Percentiles rank a stretch among this genome's conserved stretches.
These are phyloP conservation scores for Candida ascalaphidarum DNA, from an alignment of 805 yeast genomes.

Conservation along the genomic window DNA sequence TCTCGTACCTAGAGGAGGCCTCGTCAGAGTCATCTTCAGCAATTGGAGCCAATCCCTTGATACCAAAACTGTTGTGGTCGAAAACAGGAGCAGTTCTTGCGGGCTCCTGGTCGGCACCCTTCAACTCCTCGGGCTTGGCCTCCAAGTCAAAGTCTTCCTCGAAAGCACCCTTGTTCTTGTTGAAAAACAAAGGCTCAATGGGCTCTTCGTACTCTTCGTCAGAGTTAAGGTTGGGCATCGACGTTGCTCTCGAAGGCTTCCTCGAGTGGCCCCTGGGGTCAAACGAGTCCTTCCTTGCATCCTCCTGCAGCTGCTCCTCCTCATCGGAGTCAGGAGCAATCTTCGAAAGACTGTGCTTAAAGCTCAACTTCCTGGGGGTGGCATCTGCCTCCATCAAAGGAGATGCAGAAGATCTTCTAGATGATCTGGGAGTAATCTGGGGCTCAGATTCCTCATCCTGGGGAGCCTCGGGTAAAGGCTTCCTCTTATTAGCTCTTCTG, in stretches of 20 bases:
- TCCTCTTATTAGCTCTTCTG: constrained; percentile 7
- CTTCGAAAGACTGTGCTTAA: constrained; percentile 3
- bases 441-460: constrained; percentile 10
- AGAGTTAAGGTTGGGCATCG: too few species aligned
- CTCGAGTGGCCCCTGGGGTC: not conserved
- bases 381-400: constrained; percentile 6
- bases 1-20: constrained; percentile 22
- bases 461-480: constrained; percentile 5
- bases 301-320: too few species aligned
- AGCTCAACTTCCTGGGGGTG: constrained; percentile 10
- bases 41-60: constrained; percentile 30
- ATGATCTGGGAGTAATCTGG: constrained; percentile 14
- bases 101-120: constrained; percentile 1
- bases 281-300: too few species aligned
- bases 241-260: too few species aligned
- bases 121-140: constrained; percentile 7
- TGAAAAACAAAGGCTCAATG: constrained; percentile 2
- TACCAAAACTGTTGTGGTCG: constrained; percentile 14
- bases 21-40: constrained; percentile 24
- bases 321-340: constrained; percentile 10
- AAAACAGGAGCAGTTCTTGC: constrained; percentile 9
- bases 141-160: constrained; percentile 2
- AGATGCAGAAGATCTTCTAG: constrained; percentile 10
- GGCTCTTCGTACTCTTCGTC: constrained; percentile 1
- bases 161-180: constrained; percentile 4